Conservation (phyloP, 306 rosid genomes). For the Pachyrhizus erosus region DNA sequence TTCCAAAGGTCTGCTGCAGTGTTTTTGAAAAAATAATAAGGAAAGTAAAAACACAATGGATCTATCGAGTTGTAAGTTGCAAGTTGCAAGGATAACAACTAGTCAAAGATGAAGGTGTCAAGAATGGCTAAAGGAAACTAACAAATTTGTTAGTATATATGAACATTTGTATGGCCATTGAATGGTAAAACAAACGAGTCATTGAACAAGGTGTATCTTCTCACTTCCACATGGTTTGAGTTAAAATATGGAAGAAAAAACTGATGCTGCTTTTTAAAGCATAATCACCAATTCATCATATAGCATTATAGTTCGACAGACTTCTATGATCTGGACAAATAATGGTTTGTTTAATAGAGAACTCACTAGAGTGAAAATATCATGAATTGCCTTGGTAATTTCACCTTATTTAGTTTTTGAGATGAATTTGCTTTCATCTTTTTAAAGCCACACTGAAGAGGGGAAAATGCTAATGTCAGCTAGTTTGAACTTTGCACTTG, state of each 20-base stretch:
- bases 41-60: background rate
- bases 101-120: constrained; percentile 9
- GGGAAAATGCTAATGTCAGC: background rate
- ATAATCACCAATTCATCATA: constrained; percentile 2
- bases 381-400: background rate
- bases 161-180: background rate
- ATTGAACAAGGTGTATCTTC: constrained; percentile 25
- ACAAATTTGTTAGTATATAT: background rate
- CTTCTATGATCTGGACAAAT: background rate
- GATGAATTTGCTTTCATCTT: background rate
- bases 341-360: background rate
- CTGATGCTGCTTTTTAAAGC: background rate
- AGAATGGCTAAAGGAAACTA: background rate
- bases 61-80: constrained; percentile 14
- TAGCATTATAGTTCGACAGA: background rate
- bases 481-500: constrained; percentile 10
- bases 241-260: background rate
- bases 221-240: constrained; percentile 7
- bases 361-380: background rate
- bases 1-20: constrained; percentile 2
- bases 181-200: constrained; percentile 8
- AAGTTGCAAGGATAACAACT: background rate
- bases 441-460: background rate
- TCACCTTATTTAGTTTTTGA: constrained; percentile 10
- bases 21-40: background rate